Evolutionary conservation across 2,329 filamentous ascomycete genomes (phyloP).

Genomic region (Cladosporium sp.): DNA sequence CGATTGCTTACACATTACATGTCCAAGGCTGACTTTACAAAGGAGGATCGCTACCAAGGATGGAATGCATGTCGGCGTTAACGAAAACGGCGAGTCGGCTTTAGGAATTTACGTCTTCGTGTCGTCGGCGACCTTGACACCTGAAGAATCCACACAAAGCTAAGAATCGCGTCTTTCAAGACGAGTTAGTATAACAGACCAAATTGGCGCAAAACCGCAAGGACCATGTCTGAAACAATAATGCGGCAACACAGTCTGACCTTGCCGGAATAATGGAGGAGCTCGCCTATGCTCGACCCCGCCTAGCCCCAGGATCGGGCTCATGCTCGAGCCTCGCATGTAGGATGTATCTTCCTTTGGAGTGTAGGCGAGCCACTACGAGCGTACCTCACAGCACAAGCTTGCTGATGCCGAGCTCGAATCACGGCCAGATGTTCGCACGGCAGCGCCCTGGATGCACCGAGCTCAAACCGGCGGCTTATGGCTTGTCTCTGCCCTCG

Average conservation of each 20-base stretch:
- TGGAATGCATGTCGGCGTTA: background rate
- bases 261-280: background rate
- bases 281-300: background rate
- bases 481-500: slow-evolving; percentile 1
- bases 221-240: background rate
- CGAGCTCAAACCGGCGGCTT: slow-evolving; percentile 5
- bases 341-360: background rate
- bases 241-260: background rate
- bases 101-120: background rate
- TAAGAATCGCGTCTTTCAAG: background rate
- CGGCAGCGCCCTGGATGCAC: slow-evolving; percentile 6
- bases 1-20: background rate
- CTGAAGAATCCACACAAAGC: background rate
- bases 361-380: background rate
- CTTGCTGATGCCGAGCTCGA: background rate
- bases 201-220: background rate
- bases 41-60: too few relatives aligned
- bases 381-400: slow-evolving; percentile 5
- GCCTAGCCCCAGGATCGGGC: background rate
- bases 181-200: background rate
- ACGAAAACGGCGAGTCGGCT: background rate
- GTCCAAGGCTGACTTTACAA: background rate
- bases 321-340: background rate
- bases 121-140: background rate
- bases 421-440: slow-evolving; percentile 6